Evolutionary conservation across 257 asterid genomes (phyloP).

Genomic region (Solanum chiquidenum): DNA sequence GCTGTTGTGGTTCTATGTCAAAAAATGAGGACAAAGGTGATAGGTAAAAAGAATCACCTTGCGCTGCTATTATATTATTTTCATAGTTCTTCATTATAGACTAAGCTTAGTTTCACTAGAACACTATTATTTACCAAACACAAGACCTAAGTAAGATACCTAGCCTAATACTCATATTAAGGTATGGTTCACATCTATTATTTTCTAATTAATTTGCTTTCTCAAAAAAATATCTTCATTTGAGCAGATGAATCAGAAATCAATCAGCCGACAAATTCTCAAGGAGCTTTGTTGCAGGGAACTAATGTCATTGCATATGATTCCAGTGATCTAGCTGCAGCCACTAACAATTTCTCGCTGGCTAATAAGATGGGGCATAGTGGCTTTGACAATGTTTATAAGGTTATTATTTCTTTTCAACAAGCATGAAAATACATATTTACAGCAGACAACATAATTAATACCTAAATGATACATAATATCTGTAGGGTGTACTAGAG

Average conservation of each 20-base stretch:
- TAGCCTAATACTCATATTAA: not conserved
- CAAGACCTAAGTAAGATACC: not conserved
- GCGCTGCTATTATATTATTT: not conserved
- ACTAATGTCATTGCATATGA: conserved; percentile 1
- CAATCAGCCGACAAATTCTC: not conserved
- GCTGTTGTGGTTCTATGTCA: not conserved
- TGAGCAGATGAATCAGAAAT: not conserved
- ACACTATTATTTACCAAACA: not conserved
- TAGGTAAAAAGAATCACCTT: not conserved
- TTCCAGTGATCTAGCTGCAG: conserved; percentile 9
- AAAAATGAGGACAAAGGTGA: not conserved
- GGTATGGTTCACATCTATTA: not conserved
- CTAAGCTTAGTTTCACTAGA: not conserved
- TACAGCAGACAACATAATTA: not conserved
- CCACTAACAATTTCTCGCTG: conserved; percentile 23
- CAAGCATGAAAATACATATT: not conserved
- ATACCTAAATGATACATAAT: not conserved
- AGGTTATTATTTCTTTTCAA: conserved; percentile 5
- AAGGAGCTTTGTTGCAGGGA: not conserved
- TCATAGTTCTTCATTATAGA: not conserved
- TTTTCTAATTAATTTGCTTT: not conserved
- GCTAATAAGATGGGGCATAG: conserved; percentile 38
- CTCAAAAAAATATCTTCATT: not conserved
- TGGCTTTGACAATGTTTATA: conserved; percentile 40
- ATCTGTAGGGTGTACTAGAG: conserved; percentile 13